Base-by-base conservation (phyloP, 176 grass and related monocot species). In the Oryza coarctata region DNA sequence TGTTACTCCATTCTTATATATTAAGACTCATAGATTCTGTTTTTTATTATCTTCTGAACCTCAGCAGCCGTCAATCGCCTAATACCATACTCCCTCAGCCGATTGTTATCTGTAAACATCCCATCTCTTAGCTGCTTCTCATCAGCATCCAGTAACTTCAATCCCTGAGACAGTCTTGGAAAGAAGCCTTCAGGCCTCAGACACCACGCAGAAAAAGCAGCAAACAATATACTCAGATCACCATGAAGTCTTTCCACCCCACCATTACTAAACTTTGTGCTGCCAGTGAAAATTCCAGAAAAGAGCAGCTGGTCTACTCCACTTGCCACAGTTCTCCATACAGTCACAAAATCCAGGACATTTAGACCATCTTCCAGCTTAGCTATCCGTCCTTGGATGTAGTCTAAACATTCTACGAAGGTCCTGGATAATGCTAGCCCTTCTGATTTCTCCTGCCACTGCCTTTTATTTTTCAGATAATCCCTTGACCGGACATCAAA, bases 171-270 rank as follows among this genome's bases (percentile, higher is more conserved):
- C 65, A 99, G 61, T 63, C 61, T 93, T 12, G 88, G 81, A 38
- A 99, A 99, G 73, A 99, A 95, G 52, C 89, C 91, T 86, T 92
- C 90, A 9, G 93, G 96, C 74, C 93, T 93, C 71, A 99, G 60
- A 92, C 96, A 99, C 96, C 96, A 99, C 9, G 93, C 83, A 70
- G 78, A 86, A 63, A 99, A 99, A 63, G 93, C 71, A 13, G 87
- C 85, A 63, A 94, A 87, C 79, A 95, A 52, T 65, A 90, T 80
- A 70, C 87, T 86, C 36, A 95, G 30, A 75, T 95, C 89, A 22
- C 81, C 76, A 44, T 52, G 28, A 68, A 99, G 84, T 85, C 87
- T 90, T 76, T 92, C 93, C 17, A 92, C 89, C 43, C 91, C 91
- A 60, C 83, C 69, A 6, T 66, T 49, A 80, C 80, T 84, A 29